Evolutionary conservation across 2,329 filamentous ascomycete species (phyloP), one percentile per base, ranked within the genome.

Genomic region (Phoma sp.): DNA sequence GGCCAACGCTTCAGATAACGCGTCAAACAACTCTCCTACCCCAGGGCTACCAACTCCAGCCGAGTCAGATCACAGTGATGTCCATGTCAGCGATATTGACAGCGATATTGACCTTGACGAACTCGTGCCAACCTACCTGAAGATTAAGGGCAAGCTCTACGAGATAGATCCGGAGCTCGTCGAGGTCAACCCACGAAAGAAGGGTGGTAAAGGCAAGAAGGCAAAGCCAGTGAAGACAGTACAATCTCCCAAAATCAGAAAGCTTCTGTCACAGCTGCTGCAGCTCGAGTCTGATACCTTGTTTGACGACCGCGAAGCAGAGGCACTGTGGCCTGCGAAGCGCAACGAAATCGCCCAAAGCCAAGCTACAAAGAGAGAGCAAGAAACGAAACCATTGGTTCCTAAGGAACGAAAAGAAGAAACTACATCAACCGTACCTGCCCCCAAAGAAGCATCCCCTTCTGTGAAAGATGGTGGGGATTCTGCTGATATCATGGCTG

Each of bases 201-300:
- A 67, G 33, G 51, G 53, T 14, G 30, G 10, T 1, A 71, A 71
- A 39, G 58, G 55, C n/a, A 64, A 61, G 14, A 64, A 59, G 34
- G 26, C 34, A 30, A 59, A 47, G 60, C 58, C 37, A 55, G 61
- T 28, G 54, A 52, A 58, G 23, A 47, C 59, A 25, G 63, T 64
- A 9, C 60, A 66, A 25, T 67, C 68, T 14, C 72, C 83, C 18
- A 83, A 85, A 56, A 78, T 87, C 36, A 82, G 83, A 9, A 91
- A 87, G 63, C 75, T 96, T 2, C 81, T 88, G 33, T 86, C 87
- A 14, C 96, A 93, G 69, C 77, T 97, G 32, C 83, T 86, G 30
- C 84, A 84, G 56, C 91, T 97, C 34, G 89, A 95, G 66, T 88
- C 85, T 2, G 81, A 84, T 61, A 69, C 79, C 1, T 66, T 84